Evolutionary conservation across 768 basidiomycete species (phyloP).

Genomic region (Calocybe cyanea): DNA sequence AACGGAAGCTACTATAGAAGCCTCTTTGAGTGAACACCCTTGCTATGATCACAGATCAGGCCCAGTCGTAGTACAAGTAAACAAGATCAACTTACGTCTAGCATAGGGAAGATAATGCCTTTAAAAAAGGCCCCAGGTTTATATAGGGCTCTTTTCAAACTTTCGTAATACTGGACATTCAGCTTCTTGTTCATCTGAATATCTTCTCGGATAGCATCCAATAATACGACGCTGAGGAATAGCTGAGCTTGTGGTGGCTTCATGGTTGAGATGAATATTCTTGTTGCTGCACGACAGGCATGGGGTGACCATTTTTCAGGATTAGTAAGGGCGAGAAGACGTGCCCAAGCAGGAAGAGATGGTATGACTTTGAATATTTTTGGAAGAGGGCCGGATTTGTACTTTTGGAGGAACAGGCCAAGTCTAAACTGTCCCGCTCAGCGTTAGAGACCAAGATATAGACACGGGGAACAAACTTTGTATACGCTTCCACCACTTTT

Average conservation of each 20-base stretch:
- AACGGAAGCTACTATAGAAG: slow-evolving; percentile 90
- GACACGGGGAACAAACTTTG: slow-evolving; percentile 58
- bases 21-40: slow-evolving; percentile 91
- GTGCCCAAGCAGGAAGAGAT: slow-evolving; percentile 92
- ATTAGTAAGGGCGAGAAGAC: slow-evolving; percentile 86
- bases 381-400: slow-evolving; percentile 92
- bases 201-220: slow-evolving; percentile 87
- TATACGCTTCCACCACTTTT: slow-evolving; percentile 88
- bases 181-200: slow-evolving; percentile 85
- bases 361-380: slow-evolving; percentile 99
- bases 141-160: slow-evolving; percentile 87
- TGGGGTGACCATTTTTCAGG: slow-evolving; percentile 96
- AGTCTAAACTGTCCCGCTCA: slow-evolving; percentile 50
- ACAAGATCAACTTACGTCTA: slow-evolving; percentile 59
- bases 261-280: slow-evolving; percentile 94
- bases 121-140: slow-evolving; percentile 99
- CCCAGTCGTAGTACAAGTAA: background rate
- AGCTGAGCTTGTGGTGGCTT: slow-evolving; percentile 93
- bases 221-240: slow-evolving; percentile 86
- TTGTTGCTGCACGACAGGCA: slow-evolving; percentile 90
- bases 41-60: slow-evolving; percentile 24
- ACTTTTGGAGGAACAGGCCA: slow-evolving; percentile 78
- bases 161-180: slow-evolving; percentile 91
- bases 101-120: slow-evolving; percentile 91
- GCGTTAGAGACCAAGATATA: background rate